These are phyloP conservation scores for Geosmithia flava DNA, from an alignment of 2,329 filamentous ascomycete species.

Conservation along the genomic window DNA sequence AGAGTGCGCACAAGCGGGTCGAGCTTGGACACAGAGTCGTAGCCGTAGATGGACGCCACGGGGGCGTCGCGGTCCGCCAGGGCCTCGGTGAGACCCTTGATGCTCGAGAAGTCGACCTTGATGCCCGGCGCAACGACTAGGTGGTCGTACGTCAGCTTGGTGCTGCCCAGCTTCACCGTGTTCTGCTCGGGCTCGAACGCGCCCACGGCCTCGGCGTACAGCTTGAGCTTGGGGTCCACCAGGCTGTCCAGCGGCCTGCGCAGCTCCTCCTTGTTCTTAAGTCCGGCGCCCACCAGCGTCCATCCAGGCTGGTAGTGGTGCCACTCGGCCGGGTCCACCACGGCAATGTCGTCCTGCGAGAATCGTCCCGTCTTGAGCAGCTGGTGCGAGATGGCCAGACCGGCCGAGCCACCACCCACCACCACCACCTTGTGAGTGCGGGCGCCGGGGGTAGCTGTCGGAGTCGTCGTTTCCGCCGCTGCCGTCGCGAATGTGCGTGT, in stretches of 20 bases:
- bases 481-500: neutral
- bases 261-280: constrained; percentile 50
- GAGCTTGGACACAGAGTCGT: constrained; percentile 41
- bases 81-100: constrained; percentile 45
- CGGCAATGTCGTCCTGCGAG: constrained; percentile 44
- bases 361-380: constrained; percentile 48
- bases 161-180: constrained; percentile 35
- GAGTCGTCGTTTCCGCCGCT: neutral
- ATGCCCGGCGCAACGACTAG: constrained; percentile 51
- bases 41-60: constrained; percentile 46
- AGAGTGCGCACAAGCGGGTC: constrained; percentile 34
- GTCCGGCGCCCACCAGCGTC: constrained; percentile 55
- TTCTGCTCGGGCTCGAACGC: constrained; percentile 44
- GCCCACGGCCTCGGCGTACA: constrained; percentile 41
- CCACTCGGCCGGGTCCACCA: constrained; percentile 49
- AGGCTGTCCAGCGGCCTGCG: constrained; percentile 34
- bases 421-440: constrained; percentile 49
- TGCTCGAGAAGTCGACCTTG: constrained; percentile 32
- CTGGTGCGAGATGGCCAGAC: constrained; percentile 54
- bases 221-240: constrained; percentile 46
- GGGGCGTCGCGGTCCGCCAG: constrained; percentile 30
- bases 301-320: constrained; percentile 61
- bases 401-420: constrained; percentile 54
- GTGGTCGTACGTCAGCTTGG: constrained; percentile 46
- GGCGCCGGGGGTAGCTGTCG: neutral